Evolutionary conservation across 495 filamentous ascomycete genomes (phyloP).

Genomic region (Penicillium lividum): DNA sequence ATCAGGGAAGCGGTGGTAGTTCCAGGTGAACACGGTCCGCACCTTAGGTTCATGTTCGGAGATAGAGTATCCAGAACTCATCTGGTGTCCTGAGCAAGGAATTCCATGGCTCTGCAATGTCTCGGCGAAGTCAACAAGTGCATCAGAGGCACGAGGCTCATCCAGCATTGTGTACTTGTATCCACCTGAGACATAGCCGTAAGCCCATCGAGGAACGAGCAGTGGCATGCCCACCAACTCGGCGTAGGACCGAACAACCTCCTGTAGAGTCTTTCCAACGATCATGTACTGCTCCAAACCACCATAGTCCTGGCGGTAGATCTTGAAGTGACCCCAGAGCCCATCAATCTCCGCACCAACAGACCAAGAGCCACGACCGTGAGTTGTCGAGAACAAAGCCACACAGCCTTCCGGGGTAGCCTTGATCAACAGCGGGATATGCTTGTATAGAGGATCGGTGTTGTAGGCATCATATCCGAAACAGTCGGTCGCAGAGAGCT

Average conservation of each 20-base stretch:
- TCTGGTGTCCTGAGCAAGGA: conserved; percentile 70
- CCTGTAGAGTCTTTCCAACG: conserved; percentile 62
- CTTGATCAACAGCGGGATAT: conserved; percentile 68
- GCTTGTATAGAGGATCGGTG: conserved; percentile 72
- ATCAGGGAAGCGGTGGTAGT: conserved; percentile 63
- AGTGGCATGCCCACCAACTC: conserved; percentile 65
- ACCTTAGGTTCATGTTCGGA: conserved; percentile 64
- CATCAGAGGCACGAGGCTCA: conserved; percentile 58
- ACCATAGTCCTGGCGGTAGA: conserved; percentile 68
- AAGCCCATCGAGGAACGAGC: conserved; percentile 66
- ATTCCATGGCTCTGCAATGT: conserved; percentile 63
- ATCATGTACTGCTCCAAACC: conserved; percentile 71
- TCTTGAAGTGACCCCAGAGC: conserved; percentile 69
- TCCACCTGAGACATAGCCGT: conserved; percentile 67
- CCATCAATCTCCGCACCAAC: conserved; percentile 72
- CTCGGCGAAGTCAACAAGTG: conserved; percentile 58
- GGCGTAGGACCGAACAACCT: conserved; percentile 63
- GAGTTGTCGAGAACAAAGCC: conserved; percentile 65
- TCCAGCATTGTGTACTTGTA: conserved; percentile 71
- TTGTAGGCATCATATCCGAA: conserved; percentile 71
- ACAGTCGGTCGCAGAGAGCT: conserved; percentile 65
- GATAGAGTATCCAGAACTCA: conserved; percentile 73
- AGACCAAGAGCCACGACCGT: conserved; percentile 60
- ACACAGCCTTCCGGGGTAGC: conserved; percentile 60
- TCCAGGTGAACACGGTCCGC: conserved; percentile 72